Conservation (phyloP, 768 basidiomycete species). For the Panus rudis region DNA sequence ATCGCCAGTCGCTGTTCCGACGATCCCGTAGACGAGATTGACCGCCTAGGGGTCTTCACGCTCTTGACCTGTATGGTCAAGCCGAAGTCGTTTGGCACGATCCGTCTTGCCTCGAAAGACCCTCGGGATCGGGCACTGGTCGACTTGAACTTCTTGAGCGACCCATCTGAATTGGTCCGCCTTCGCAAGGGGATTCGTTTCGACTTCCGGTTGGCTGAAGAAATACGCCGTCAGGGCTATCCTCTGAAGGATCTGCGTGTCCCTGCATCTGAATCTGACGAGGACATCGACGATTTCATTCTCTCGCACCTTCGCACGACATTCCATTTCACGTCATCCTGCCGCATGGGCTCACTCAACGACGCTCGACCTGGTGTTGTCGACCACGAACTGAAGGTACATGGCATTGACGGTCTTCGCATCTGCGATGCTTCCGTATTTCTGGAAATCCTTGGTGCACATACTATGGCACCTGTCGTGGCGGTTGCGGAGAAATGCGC, state of each 20-base stretch:
- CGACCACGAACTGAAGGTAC: conserved; percentile 33
- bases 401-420: conserved; percentile 36
- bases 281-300: conserved; percentile 13
- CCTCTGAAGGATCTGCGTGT: conserved; percentile 5
- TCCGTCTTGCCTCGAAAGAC: background rate
- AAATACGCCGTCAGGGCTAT: conserved; percentile 8
- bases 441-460: conserved; percentile 25
- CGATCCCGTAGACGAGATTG: background rate
- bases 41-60: background rate
- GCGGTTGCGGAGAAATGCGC: conserved; percentile 34
- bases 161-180: background rate
- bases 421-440: conserved; percentile 19
- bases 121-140: background rate
- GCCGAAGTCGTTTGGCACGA: background rate
- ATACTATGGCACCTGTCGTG: conserved; percentile 28
- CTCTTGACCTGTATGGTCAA: background rate
- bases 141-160: background rate
- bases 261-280: conserved; percentile 9
- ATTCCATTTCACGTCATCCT: conserved; percentile 28
- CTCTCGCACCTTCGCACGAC: conserved; percentile 6
- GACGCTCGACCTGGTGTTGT: conserved; percentile 31
- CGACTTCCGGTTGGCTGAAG: background rate
- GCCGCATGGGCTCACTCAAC: conserved; percentile 27
- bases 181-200: background rate
- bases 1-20: background rate